Base-by-base conservation (phyloP, 2,329 filamentous ascomycete genomes). In the Calonectria crousiana region DNA sequence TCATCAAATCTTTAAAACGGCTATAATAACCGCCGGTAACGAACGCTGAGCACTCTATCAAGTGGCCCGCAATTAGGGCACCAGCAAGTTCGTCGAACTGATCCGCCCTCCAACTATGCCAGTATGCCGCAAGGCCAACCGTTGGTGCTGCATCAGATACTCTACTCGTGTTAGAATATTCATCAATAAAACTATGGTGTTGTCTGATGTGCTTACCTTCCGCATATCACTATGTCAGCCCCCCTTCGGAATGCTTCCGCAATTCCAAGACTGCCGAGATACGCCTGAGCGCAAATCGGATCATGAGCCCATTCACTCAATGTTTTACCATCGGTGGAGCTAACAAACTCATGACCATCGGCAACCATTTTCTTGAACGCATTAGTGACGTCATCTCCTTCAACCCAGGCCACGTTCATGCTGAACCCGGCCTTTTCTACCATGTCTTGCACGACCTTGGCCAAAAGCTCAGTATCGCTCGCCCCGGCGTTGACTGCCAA, bases 381-480 rank as follows among this genome's bases (percentile, higher is more conserved):
- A 75, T 44, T 72, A 26, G 83, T 81, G 5, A 86, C 80, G 49
- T 86, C 81, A 66, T 86, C 85, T 10, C 85, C 85, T 26, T 85
- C 82, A 4, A 87, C 79, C 80, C 81, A 86, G 6, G 83, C 85
- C 4, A 86, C 82, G 23, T 82, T 81, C 34, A 86, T 76, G 23
- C 67, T 87, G 76, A 1, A 88, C 87, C 28, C 92, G 77, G 0
- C 87, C 88, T 71, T 85, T 84, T 0, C 90, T 89, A 73, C 90
- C 3, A 90, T 90, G 77, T 92, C 91, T 68, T 90, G 84, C 36
- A 91, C 84, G 13, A 92, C 84, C 72, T 89, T 90, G 81, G 82
- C 74, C 8, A 84, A 78, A 62, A 76, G 78, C 30, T 79, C 74
- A 3, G 84, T 84, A 69, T 85, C 84, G 71, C 81, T 84, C 4